Conservation (phyloP, 208 protist species). For the Leishmania guyanensis region DNA sequence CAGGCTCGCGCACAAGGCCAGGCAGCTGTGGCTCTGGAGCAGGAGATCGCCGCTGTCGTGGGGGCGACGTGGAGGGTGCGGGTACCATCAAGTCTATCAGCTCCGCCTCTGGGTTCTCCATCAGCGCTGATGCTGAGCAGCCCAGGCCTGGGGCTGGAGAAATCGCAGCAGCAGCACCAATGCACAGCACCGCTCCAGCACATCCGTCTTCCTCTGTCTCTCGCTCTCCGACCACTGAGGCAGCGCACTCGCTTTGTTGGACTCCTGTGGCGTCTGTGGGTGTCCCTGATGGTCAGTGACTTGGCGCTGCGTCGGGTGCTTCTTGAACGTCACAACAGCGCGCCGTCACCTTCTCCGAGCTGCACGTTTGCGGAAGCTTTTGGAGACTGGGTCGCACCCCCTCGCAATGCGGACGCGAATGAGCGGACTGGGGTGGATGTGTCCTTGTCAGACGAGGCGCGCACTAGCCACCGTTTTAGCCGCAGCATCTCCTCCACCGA, state of each 20-base stretch:
- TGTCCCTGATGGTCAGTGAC: conserved; percentile 34
- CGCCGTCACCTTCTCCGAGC: conserved; percentile 22
- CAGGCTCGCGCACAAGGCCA: neutral
- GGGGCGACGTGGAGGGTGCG: neutral
- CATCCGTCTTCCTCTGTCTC: conserved; percentile 35
- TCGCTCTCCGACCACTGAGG: conserved; percentile 58
- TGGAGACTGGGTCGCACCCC: conserved; percentile 20
- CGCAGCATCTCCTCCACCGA: neutral
- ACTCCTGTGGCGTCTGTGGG: conserved; percentile 64
- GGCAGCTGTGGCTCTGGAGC: neutral
- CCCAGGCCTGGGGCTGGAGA: neutral
- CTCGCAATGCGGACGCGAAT: neutral
- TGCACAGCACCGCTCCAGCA: neutral
- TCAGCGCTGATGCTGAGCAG: neutral
- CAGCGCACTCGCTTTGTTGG: conserved; percentile 59
- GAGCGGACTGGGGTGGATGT: neutral
- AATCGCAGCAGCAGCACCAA: neutral
- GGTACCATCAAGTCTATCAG: neutral
- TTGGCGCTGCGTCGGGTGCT: conserved; percentile 23
- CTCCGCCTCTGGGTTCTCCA: too few relatives aligned
- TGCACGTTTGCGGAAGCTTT: conserved; percentile 30
- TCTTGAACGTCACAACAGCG: conserved; percentile 18
- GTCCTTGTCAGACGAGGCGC: neutral
- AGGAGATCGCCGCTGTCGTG: neutral
- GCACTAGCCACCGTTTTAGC: neutral